Evolutionary conservation across 1,284 basidiomycete species (phyloP), one percentile per base, ranked within the genome.

Genomic region (Tilletia walkeri): DNA sequence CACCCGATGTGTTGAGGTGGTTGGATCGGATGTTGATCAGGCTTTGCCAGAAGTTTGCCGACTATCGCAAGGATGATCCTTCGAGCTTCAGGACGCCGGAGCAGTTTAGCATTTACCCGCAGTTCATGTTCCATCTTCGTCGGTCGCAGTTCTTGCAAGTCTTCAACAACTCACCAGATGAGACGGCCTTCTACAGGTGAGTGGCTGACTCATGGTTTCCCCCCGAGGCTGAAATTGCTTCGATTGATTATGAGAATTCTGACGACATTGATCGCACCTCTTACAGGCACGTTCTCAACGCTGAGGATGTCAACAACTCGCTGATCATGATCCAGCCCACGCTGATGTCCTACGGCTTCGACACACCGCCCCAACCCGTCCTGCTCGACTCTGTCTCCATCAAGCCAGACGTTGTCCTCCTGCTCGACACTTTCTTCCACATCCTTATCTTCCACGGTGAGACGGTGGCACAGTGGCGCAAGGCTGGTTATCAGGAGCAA

Each of bases 341-440:
- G 12, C 88, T 99, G 71, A 98, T 99, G 95, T 95, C 94, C 6
- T 99, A 99, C 86, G 92, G 92, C 14, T 93, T 99, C 83, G 96
- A 99, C 82, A 88, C 90, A 16, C 85, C 86, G 36, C 91, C 96
- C 34, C 92, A 95, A 79, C 96, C 96, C 7, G 95, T 99, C 49
- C 87, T 99, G 45, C 89, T 99, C 65, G 96, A 99, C 87, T 95
- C 93, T 71, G 91, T 99, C 47, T 98, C 95, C 66, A 98, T 99
- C 86, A 94, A 95, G 84, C 92, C 92, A 65, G 95, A 99, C 81
- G 93, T 95, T 76, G 92, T 99, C 78, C 89, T 99, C 48, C 88
- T 99, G n/a, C 90, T 99, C 74, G 96, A 99, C 84, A 99, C 96
- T 3, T 99, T 97, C 89, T 99, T 99, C 93, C 96, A 99, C 84